Base-by-base conservation (phyloP, 352 stramenopile species). In the Peronosclerospora sorghi region DNA sequence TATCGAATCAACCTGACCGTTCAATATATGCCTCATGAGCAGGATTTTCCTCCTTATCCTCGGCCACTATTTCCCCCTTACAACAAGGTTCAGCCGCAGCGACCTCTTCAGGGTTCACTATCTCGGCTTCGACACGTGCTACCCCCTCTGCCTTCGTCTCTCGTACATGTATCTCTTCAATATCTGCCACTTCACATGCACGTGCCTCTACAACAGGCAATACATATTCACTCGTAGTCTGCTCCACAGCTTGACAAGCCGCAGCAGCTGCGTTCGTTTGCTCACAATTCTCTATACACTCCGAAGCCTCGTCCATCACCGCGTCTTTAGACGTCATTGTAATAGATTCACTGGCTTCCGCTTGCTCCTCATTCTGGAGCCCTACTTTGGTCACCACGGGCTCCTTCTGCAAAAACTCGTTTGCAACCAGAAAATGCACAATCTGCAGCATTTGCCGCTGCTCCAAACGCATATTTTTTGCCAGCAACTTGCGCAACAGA, bases 381-480 rank as follows among this genome's bases (percentile, higher is more conserved):
- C 49, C 45, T 20, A 56, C 55, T 53, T 41, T 51, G 35, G 52
- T 51, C 41, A 46, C 28, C 17, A 27, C 29, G 41, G 54, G 9
- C 35, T 50, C 32, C 21, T 51, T 27, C 36, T 57, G 55, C 45
- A 86, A 72, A 54, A 81, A 85, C 8, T 83, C 46, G 40, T 73
- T 68, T 29, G 52, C 42, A 3, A 87, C 69, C 24, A 88, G 43
- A 51, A 57, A 76, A 29, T 65, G 69, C 43, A 87, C 70, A 55
- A 86, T 72, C 55, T 91, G 71, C 39, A 91, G 63, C 57, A 88
- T 80, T 40, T 83, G 73, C 28, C 54, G 51, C 54, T 87, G 74
- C 61, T 91, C 78, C 10, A 61, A 41, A 41, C 60, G 46, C 17
- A 91, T 68, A 49, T 91, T 75, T 21, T 73, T 83, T 17, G 78